Conservation (phyloP, 2,329 filamentous ascomycete species). For the Fusarium sp. region DNA sequence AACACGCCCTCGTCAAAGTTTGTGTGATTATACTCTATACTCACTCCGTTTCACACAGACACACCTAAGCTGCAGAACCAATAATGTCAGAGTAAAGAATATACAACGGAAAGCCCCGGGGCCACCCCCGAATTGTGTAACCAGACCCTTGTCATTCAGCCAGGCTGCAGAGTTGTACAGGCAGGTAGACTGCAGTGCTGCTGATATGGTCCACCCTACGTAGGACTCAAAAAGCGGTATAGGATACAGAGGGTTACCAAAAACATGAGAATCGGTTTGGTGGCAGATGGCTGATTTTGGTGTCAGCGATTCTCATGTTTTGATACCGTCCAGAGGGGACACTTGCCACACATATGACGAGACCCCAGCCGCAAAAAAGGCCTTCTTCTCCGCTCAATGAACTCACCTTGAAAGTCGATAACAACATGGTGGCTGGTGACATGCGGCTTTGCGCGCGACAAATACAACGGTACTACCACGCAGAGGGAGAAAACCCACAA, state of each 20-base stretch:
- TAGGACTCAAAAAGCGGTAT: neutral
- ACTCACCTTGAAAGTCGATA: neutral
- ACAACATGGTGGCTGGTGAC: neutral
- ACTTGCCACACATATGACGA: neutral
- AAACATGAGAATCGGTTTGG: neutral
- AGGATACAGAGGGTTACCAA: neutral
- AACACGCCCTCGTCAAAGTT: neutral
- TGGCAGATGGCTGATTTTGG: too few species aligned
- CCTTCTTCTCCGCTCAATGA: neutral
- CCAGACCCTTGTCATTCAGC: neutral
- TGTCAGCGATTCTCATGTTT: neutral
- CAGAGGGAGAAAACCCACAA: neutral
- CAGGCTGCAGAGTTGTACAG: neutral
- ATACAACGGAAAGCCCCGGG: neutral
- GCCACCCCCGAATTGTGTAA: neutral
- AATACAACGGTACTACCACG: neutral
- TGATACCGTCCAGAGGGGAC: neutral
- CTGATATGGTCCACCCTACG: neutral
- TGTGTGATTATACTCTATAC: neutral
- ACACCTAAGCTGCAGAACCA: neutral
- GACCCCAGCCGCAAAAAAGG: neutral
- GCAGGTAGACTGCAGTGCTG: neutral
- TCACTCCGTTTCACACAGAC: fast-evolving
- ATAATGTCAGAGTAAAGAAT: fast-evolving
- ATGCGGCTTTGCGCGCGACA: neutral